Conservation (phyloP, 2,329 filamentous ascomycete genomes). For the Microsporum ferrugineum region DNA sequence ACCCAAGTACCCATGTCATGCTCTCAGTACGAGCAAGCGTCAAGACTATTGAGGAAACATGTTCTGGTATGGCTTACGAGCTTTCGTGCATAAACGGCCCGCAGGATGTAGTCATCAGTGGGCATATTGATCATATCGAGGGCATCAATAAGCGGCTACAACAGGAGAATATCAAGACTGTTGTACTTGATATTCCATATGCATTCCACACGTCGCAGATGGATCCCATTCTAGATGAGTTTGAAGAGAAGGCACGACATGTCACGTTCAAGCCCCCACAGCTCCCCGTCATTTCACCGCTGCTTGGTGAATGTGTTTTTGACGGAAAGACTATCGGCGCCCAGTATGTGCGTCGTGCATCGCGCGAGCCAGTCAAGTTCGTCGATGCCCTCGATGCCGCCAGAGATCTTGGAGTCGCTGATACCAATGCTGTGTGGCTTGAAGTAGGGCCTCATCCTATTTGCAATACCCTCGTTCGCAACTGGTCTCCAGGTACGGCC, state of each 20-base stretch:
- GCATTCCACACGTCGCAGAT: conserved; percentile 58
- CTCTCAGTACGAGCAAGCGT: conserved; percentile 43
- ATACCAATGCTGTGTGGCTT: conserved; percentile 58
- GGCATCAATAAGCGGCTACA: conserved; percentile 41
- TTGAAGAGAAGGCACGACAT: conserved; percentile 43
- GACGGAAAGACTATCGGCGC: conserved; percentile 48
- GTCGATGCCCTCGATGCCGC: conserved; percentile 49
- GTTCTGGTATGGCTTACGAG: conserved; percentile 35
- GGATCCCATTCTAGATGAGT: conserved; percentile 51
- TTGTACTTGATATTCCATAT: conserved; percentile 52
- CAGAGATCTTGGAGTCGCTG: conserved; percentile 47
- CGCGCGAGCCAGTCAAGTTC: conserved; percentile 60
- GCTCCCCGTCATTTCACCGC: conserved; percentile 56
- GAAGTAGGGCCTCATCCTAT: conserved; percentile 66
- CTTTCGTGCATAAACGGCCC: conserved; percentile 67
- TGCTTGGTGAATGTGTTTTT: conserved; percentile 49
- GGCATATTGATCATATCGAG: conserved; percentile 49
- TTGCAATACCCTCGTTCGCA: conserved; percentile 56
- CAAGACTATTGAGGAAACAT: conserved; percentile 36
- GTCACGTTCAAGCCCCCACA: conserved; percentile 48
- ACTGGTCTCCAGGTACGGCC: conserved; percentile 45
- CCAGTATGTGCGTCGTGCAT: conserved; percentile 53
- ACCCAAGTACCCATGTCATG: conserved; percentile 55
- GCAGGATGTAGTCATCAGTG: conserved; percentile 61
- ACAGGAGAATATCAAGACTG: conserved; percentile 47